A percentile compares a stretch with the other conserved stretches of the same genome.
Evolutionary conservation across 169 alveolate species (phyloP).

Genomic region (Blepharisma undulans): DNA sequence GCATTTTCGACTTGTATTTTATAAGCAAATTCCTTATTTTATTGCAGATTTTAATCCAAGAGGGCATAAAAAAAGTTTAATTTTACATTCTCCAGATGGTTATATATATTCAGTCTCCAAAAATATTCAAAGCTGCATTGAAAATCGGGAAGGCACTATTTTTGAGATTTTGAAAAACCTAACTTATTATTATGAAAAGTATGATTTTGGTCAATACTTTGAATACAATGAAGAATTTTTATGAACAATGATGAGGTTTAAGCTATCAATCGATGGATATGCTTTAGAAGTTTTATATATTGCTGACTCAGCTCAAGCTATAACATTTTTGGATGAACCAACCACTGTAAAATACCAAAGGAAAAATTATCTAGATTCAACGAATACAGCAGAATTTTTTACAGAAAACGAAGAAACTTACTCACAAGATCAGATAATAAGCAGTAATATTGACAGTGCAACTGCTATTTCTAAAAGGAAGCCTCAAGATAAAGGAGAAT

Average conservation of each 20-base stretch:
- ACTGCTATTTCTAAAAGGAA: neutral
- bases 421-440: neutral
- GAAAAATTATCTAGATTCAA: neutral
- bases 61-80: neutral
- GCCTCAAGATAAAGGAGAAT: neutral
- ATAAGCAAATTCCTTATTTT: neutral
- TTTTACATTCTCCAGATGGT: neutral
- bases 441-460: neutral
- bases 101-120: neutral
- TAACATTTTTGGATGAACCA: neutral
- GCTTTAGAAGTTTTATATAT: neutral
- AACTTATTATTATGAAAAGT: neutral
- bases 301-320: neutral
- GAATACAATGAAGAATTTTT: neutral
- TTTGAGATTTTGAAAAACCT: neutral
- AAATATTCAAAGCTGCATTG: neutral
- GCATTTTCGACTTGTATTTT: neutral
- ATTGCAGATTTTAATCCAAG: neutral
- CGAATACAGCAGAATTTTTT: neutral
- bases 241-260: neutral
- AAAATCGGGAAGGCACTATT: neutral
- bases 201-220: neutral
- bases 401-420: neutral
- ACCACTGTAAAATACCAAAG: neutral
- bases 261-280: neutral